Evolutionary conservation across 345 rosid genomes (phyloP), one percentile per base, ranked within the genome.

Genomic region (Populus alba): DNA sequence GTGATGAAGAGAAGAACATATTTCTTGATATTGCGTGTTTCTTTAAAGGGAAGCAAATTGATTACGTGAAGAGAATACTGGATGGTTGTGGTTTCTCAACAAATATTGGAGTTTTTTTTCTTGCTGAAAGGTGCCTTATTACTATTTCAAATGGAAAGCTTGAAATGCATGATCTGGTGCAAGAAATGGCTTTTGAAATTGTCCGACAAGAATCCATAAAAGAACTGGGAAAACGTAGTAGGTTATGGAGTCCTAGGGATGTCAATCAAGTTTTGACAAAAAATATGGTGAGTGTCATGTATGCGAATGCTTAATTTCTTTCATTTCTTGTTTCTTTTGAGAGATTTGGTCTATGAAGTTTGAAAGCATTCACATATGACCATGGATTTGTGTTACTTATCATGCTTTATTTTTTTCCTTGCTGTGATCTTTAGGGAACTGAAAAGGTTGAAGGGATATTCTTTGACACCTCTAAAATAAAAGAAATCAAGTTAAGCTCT

Each of bases 21-120:
- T 73, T 79, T 66, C 73, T 79, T 23, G 33, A 79, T 39, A 67
- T 79, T 55, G 81, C 77, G 49, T 79, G 73, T 53, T 67, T 79
- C 39, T 73, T 79, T 17, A 55, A 37, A 17, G 73, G 77, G 9
- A 55, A 43, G 4, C 17, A 37, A 41, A 27, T 6, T 0, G 61
- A 70, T 4, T 39, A 3, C 10, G 68, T 70, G n/a, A 7, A 27
- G 25, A 35, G 20, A 1, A 16, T 51, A 9, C 7, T 70, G 16
- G 75, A 78, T 41, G 55, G 39, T 2, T 78, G 76, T 20, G 77
- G 77, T 18, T 71, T 59, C 70, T 70, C 61, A 1, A 12, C 80
- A 11, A 59, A 41, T 7, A 29, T 22, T 29, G 80, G 63, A 17
- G 16, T 78, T 4, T 2, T 65, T 23, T 8, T 13, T 25, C 76